These are phyloP conservation scores for Misopates orontium DNA, from an alignment of 257 asterid genomes.

Conservation along the genomic window DNA sequence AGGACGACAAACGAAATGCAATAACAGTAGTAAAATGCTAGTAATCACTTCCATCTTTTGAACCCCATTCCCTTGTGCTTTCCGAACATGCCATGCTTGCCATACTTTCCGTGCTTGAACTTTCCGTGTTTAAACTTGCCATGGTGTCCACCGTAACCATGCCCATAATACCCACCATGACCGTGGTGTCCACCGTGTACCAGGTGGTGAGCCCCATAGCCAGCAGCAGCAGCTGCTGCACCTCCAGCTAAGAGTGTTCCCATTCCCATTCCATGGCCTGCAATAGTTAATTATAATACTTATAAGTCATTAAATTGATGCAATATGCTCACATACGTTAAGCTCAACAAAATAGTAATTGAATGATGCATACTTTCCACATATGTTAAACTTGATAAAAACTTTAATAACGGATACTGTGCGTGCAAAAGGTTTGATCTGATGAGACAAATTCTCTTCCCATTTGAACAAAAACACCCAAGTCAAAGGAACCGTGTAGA, in stretches of 20 bases:
- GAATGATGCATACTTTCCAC: neutral
- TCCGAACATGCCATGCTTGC: conserved; percentile 70
- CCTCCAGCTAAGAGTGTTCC: conserved; percentile 83
- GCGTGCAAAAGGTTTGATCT: neutral
- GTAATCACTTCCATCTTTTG: conserved; percentile 60
- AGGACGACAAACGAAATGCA: neutral
- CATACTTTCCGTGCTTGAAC: conserved; percentile 71
- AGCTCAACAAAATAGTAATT: neutral
- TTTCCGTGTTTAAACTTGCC: conserved; percentile 80
- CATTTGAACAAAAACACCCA: neutral
- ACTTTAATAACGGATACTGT: too few relatives aligned
- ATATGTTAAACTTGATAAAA: too few relatives aligned
- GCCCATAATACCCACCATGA: conserved; percentile 60
- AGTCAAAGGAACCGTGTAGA: neutral
- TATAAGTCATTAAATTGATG: conserved; percentile 1
- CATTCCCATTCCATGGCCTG: conserved; percentile 66
- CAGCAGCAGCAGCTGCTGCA: conserved; percentile 85
- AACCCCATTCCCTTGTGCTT: conserved; percentile 48
- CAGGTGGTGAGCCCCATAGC: conserved; percentile 81
- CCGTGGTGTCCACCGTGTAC: conserved; percentile 53
- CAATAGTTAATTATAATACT: conserved; percentile 15
- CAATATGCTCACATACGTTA: neutral
- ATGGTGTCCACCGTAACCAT: conserved; percentile 44
- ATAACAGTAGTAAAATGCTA: conserved; percentile 6
- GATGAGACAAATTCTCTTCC: neutral